Base-by-base conservation (phyloP, 2,329 filamentous ascomycete genomes). In the Nakataea oryzae region DNA sequence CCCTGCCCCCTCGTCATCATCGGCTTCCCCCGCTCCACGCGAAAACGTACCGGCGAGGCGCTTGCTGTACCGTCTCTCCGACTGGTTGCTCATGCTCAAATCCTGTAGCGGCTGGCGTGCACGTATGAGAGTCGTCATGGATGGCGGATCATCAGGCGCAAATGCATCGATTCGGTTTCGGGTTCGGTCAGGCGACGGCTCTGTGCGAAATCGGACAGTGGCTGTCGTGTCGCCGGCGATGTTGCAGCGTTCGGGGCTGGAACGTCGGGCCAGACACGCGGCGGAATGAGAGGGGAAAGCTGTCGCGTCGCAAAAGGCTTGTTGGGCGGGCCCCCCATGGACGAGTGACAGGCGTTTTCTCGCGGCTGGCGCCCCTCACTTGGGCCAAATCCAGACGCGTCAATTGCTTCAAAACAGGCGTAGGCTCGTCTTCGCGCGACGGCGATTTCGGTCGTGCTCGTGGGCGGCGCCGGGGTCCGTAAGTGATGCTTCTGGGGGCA, bases 91-190 rank as follows among this genome's bases (percentile, higher is more conserved):
- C 85, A 88, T 88, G 80, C 83, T 88, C 80, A 86, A 78, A 73
- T 83, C 77, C 83, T 86, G 79, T 76, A 87, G 78, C 78, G 84
- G 82, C 76, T 81, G 80, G 73, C 83, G 83, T 72, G 81, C 81
- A 75, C 80, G 81, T 74, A 87, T 79, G 75, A 87, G 78, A 74
- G 85, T 87, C 84, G 85, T 87, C 85, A 88, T 88, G 83, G 83
- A 86, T 82, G 80, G 78, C 77, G 72, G 69, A 64, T 69, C 60
- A 34, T 24, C 57, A 27, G 34, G 57, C 30, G 57, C 57, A 34
- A 58, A 58, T n/a, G 30, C 57, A 60, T 60, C 32, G 41, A 24
- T 60, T 41, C 58, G 47, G 58, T n/a, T 28, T 27, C 30, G 58
- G 58, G 26, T 56, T n/a, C n/a, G n/a, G n/a, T n/a, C 8, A 9